These are phyloP conservation scores for Vitis riparia DNA, from an alignment of 164 flowering plant genomes.

Conservation along the genomic window DNA sequence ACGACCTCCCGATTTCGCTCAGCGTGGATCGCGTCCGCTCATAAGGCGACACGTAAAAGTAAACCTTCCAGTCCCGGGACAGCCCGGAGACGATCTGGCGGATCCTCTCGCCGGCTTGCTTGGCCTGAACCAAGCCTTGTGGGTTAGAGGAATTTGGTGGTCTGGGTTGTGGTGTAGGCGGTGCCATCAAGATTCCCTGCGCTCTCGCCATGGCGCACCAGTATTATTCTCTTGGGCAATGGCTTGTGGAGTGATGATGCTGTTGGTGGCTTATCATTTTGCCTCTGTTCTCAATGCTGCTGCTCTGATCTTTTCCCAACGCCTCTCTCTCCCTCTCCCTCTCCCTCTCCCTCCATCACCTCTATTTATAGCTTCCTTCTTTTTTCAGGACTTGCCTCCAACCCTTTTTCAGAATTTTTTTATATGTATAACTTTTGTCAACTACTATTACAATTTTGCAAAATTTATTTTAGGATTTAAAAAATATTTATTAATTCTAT, in stretches of 20 bases:
- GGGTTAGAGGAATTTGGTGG: slow-evolving; percentile 72
- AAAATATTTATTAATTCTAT: no score
- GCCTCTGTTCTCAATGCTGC: neutral
- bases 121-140: slow-evolving; percentile 58
- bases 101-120: slow-evolving; percentile 52
- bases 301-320: neutral
- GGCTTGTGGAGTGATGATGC: slow-evolving; percentile 4
- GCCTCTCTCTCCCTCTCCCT: neutral
- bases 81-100: slow-evolving; percentile 31
- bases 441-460: no score
- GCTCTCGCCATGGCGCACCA: slow-evolving; percentile 92
- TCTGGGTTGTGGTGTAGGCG: slow-evolving; percentile 80
- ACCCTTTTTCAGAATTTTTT: no score
- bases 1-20: slow-evolving; percentile 74
- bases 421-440: no score
- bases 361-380: no score
- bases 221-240: slow-evolving; percentile 78
- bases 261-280: neutral
- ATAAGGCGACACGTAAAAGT: slow-evolving; percentile 95
- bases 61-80: slow-evolving; percentile 47
- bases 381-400: no score
- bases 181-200: slow-evolving; percentile 68
- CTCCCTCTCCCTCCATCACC: neutral
- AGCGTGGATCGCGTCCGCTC: slow-evolving; percentile 76
- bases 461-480: no score